Conservation (phyloP, 2,329 filamentous ascomycete species). For the Fusarium nisikadoi region DNA sequence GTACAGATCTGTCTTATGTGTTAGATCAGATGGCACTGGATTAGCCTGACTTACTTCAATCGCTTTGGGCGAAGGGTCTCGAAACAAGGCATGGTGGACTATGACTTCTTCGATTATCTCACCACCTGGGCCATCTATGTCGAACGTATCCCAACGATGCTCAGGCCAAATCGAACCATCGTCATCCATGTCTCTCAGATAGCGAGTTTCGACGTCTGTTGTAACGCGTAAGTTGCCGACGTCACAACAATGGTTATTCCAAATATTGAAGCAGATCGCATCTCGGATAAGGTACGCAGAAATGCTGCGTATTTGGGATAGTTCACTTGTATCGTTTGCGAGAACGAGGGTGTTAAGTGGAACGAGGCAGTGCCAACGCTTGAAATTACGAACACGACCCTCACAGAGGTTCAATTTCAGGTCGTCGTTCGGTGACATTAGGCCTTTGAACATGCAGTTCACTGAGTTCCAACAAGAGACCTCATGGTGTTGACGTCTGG, state of each 20-base stretch:
- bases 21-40: neutral
- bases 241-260: neutral
- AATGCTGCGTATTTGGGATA: neutral
- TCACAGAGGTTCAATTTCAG: neutral
- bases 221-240: neutral
- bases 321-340: fast-evolving
- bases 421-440: fast-evolving
- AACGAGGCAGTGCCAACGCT: neutral
- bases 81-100: fast-evolving
- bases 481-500: neutral
- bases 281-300: neutral
- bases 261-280: fast-evolving
- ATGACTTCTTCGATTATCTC: fast-evolving
- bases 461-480: neutral
- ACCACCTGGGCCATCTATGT: fast-evolving
- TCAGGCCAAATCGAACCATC: neutral
- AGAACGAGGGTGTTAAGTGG: fast-evolving
- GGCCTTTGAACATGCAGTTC: neutral
- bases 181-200: fast-evolving
- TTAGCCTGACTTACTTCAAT: fast-evolving
- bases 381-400: neutral
- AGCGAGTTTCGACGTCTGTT: fast-evolving
- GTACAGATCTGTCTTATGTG: fast-evolving
- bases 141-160: neutral
- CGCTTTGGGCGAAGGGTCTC: fast-evolving